Base-by-base conservation (phyloP, 1,139 yeast genomes). In the Pichia sp. region DNA sequence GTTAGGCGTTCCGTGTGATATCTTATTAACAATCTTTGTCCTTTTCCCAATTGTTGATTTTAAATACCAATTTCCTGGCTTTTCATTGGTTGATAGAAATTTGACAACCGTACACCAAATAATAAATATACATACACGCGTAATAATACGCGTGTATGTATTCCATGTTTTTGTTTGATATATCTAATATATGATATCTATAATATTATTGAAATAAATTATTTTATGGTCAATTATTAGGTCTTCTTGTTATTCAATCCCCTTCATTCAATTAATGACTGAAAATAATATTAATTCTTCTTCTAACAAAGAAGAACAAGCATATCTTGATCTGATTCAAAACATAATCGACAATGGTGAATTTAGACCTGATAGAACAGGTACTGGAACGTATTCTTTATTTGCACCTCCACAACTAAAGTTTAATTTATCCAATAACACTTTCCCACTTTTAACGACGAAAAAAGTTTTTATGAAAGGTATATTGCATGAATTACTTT, bases 341-440 rank as follows among this genome's bases (percentile, higher is more conserved):
- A 69, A 76, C 11, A 92, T 94, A 62, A 80, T 92, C 30, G 71
- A 74, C 4, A 78, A 84, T 53, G 98, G 98, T 33, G 97, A 92
- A 62, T 75, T 75, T 55, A 80, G 99, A 50, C 89, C 94, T 6
- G 99, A 92, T 62, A 74, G 99, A 61, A 92, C 99, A 1, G 99
- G 98, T 1, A 92, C 98, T 0, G 99, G 99, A 10, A 94, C 98
- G 1, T 71, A 69, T 52, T 82, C 96, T 32, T 56, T 92, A 16
- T 92, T 92, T 65, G 98, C 95, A 0, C 99, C 99, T 35, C 97
- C 97, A 9, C 97, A 90, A 61, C 71, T 92, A 48, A 76, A 97
- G 47, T 92, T 94, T 66, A 80, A 79, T 51, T 69, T 92, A 39
- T 70, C 79, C 25, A 70, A 85, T 60, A 87, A 83, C 54, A 64